These are phyloP conservation scores for Haematococcus lacustris DNA, from an alignment of 139 green algal species.

Conservation along the genomic window DNA sequence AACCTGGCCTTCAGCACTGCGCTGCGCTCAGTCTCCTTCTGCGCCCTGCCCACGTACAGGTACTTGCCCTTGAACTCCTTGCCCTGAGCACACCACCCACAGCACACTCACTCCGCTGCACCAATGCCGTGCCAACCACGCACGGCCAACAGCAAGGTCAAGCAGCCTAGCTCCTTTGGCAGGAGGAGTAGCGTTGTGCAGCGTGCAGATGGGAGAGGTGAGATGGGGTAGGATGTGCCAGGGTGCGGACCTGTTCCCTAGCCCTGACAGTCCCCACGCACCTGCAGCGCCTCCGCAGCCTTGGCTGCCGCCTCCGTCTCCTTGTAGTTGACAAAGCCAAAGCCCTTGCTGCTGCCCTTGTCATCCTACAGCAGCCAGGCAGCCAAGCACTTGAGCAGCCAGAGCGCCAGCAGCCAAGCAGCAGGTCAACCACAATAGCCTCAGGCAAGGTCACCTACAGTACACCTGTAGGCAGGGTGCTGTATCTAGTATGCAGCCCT, in stretches of 20 bases:
- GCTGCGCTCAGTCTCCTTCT: constrained; percentile 91
- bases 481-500: too few relatives aligned
- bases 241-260: too few relatives aligned
- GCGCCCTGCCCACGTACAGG: constrained; percentile 55
- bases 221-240: too few relatives aligned
- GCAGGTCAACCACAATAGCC: too few relatives aligned
- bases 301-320: constrained; percentile 52
- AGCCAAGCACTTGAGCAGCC: neutral
- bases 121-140: too few relatives aligned
- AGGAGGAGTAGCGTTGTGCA: too few relatives aligned
- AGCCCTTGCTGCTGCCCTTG: constrained; percentile 65
- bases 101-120: too few relatives aligned
- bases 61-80: constrained; percentile 59
- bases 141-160: too few relatives aligned
- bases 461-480: neutral
- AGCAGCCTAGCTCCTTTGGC: too few relatives aligned
- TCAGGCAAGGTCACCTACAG: neutral
- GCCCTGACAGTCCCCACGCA: too few relatives aligned
- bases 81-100: too few relatives aligned
- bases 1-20: constrained; percentile 48
- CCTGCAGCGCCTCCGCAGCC: constrained; percentile 74
- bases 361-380: constrained; percentile 34
- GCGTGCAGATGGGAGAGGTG: too few relatives aligned
- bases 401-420: neutral
- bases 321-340: constrained; percentile 92